These are phyloP conservation scores for Brassica cretica DNA, from an alignment of 345 rosid genomes.

Conservation along the genomic window DNA sequence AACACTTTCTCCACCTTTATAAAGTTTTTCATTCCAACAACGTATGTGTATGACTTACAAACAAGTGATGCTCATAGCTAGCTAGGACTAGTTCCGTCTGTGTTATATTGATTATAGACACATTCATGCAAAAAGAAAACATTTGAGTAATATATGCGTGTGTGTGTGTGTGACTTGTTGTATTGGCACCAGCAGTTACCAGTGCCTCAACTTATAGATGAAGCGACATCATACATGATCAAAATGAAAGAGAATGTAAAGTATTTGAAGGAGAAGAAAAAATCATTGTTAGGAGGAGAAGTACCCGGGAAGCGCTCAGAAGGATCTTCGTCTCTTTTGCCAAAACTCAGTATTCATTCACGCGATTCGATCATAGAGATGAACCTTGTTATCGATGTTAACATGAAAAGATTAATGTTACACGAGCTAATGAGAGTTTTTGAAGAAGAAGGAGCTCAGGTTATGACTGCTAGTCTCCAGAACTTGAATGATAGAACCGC, in stretches of 20 bases:
- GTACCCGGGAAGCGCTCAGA: neutral
- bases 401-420: slow-evolving; percentile 22
- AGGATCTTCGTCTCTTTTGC: slow-evolving; percentile 13
- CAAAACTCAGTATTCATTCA: slow-evolving; percentile 23
- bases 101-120: neutral
- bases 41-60: neutral
- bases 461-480: slow-evolving; percentile 24
- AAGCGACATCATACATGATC: slow-evolving; percentile 23
- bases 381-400: slow-evolving; percentile 14
- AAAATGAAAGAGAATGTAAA: slow-evolving; percentile 23
- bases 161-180: neutral
- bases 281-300: slow-evolving; percentile 9
- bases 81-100: neutral
- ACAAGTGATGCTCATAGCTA: neutral
- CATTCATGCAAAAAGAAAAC: neutral
- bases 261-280: slow-evolving; percentile 29
- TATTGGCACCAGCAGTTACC: slow-evolving; percentile 14
- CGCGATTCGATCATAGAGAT: slow-evolving; percentile 31
- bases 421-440: slow-evolving; percentile 27
- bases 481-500: slow-evolving; percentile 17
- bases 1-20: too few species aligned
- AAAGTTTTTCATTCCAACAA: too few species aligned
- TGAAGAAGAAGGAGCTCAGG: slow-evolving; percentile 38
- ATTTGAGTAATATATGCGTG: neutral
- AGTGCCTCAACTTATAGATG: slow-evolving; percentile 29